phyloP scores from a whole-genome alignment of 805 yeast genomes.

The Isabelozyma rhagii region DNA sequence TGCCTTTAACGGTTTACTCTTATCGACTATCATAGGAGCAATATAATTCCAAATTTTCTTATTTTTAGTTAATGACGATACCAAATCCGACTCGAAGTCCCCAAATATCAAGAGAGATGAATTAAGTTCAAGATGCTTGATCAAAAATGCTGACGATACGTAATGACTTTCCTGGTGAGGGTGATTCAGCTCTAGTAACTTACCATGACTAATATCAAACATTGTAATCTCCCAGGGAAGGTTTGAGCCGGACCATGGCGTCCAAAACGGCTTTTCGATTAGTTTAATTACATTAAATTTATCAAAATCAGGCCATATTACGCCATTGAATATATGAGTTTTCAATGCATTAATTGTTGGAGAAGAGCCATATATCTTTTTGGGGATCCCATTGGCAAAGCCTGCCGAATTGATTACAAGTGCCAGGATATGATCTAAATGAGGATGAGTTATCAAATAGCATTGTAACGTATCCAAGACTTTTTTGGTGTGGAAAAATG shows the following conservation, averaged over 20 bases:
- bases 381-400: slow-evolving; percentile 27
- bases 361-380: slow-evolving; percentile 50
- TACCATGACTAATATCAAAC: slow-evolving; percentile 36
- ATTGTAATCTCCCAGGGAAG: slow-evolving; percentile 21
- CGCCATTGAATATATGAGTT: slow-evolving; percentile 64
- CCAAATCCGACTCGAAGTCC: slow-evolving; percentile 71
- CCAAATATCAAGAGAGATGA: slow-evolving; percentile 66
- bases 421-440: slow-evolving; percentile 75
- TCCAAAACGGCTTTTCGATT: slow-evolving; percentile 9
- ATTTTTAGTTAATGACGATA: slow-evolving; percentile 39
- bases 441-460: slow-evolving; percentile 74
- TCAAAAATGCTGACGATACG: slow-evolving; percentile 59
- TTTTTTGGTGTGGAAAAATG: slow-evolving; percentile 25
- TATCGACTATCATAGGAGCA: slow-evolving; percentile 41
- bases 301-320: slow-evolving; percentile 75
- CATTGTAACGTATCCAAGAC: slow-evolving; percentile 36
- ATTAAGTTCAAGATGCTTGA: slow-evolving; percentile 33
- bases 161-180: slow-evolving; percentile 11
- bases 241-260: slow-evolving; percentile 9
- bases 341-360: slow-evolving; percentile 52
- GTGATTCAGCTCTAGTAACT: slow-evolving; percentile 1
- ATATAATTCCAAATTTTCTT: slow-evolving; percentile 54
- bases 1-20: slow-evolving; percentile 38
- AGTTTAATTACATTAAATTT: slow-evolving; percentile 22
- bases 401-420: slow-evolving; percentile 70